Percentiles rank a stretch among this genome's conserved stretches.
Evolutionary conservation across 164 flowering plant genomes (phyloP).

Genomic region (Berberis thunbergii): DNA sequence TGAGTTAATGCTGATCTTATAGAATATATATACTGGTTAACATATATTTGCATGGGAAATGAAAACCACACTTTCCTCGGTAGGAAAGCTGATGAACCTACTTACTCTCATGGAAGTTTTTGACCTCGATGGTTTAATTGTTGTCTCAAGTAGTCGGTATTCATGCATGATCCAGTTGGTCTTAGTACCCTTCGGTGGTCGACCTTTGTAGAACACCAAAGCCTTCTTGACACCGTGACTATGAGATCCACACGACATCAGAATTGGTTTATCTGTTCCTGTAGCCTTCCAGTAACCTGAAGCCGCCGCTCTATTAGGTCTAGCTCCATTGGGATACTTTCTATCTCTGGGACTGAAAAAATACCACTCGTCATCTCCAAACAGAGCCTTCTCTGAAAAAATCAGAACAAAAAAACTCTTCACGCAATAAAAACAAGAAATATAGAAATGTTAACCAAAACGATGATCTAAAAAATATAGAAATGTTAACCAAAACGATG

Average conservation of each 20-base stretch:
- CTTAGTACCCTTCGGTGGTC: conserved; percentile 29
- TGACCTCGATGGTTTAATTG: conserved; percentile 16
- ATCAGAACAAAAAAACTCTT: neutral
- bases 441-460: neutral
- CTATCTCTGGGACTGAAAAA: conserved; percentile 46
- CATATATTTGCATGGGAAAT: no score
- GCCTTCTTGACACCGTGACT: conserved; percentile 48
- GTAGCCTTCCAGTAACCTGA: conserved; percentile 31
- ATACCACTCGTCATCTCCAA: conserved; percentile 57
- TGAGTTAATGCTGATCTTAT: no score
- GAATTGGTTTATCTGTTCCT: conserved; percentile 40
- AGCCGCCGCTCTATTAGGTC: conserved; percentile 46
- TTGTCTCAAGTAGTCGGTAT: conserved; percentile 28
- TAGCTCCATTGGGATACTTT: conserved; percentile 41
- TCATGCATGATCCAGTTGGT: conserved; percentile 56
- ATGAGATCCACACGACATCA: conserved; percentile 28
- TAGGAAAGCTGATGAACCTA: neutral
- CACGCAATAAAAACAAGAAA: neutral
- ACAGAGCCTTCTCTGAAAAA: conserved; percentile 32
- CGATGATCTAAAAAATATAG: neutral
- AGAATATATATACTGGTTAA: no score
- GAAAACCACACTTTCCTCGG: no score
- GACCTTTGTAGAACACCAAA: conserved; percentile 39
- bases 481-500: neutral
- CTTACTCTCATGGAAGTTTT: conserved; percentile 49